Base-by-base conservation (phyloP, 2,329 filamentous ascomycete genomes). In the Fusarium coicis region DNA sequence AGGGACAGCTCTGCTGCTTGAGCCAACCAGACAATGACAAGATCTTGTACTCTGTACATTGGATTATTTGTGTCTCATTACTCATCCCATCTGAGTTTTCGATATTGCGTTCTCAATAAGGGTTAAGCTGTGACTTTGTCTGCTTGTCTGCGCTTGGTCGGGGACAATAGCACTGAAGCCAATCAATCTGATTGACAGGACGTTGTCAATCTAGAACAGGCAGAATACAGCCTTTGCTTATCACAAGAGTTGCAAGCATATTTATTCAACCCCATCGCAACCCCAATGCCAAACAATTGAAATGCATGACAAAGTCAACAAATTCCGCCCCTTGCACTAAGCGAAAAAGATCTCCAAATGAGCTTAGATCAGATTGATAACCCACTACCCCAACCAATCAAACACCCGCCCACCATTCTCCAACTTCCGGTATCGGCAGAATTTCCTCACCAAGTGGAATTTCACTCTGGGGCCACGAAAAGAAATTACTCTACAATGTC, bases 401-500 rank as follows among this genome's bases (percentile, higher is more conserved):
- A 15, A 7, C 18, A 10, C 21, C 14, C 36, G 43, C 61, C 49
- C 37, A 50, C 46, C 26, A 15, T 36, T 42, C 49, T 36, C 61
- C 43, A 66, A 58, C 37, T 50, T 66, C 63, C 63, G 63, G 46
- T 42, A 66, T 66, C 63, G 63, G 63, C 43, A 15, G 18, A 30
- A 32, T 37, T 53, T 19, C 30, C 18, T 16, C 19, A 58, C 43
- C 37, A 66, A 59, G 63, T 66, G 61, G 63, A 32, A 32, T 58
- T 59, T 42, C 40, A 23, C 4, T 37, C 56, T 43, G 50, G 32
- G 7, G 32, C 50, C 44, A 30, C 2, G 23, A 19, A 40, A 49
- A 49, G n/a, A 56, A n/a, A 59, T 66, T 63, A 32, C 46, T 42
- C 14, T 16, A 34, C 36, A 18, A n/a, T 14, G 42, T 28, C 26